phyloP scores from a whole-genome alignment of 352 stramenopile species.

The Globisporangium canariense region DNA sequence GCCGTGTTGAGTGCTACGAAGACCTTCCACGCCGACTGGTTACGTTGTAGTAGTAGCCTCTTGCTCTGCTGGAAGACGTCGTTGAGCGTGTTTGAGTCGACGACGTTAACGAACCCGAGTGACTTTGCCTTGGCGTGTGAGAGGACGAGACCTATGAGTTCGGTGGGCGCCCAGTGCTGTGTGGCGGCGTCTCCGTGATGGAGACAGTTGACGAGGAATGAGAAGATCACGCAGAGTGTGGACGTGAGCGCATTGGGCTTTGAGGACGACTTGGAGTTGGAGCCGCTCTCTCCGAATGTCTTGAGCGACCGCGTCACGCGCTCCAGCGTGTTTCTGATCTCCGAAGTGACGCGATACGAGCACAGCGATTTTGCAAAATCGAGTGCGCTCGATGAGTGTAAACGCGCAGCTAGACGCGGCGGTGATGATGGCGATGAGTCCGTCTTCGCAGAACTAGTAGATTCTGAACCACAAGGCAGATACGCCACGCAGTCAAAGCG shows the following conservation, averaged over 20 bases:
- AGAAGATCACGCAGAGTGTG: conserved; percentile 21
- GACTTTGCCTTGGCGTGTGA: conserved; percentile 28
- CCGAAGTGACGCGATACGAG: conserved; percentile 14
- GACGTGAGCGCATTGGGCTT: conserved; percentile 22
- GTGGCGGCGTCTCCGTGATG: conserved; percentile 31
- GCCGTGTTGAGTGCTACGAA: background rate
- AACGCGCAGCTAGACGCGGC: background rate
- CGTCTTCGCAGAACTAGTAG: too few relatives aligned
- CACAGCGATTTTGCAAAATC: conserved; percentile 22
- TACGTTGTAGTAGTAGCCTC: background rate
- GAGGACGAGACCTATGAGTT: conserved; percentile 24
- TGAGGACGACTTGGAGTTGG: conserved; percentile 7
- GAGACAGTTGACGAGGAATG: conserved; percentile 40
- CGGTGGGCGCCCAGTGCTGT: conserved; percentile 27
- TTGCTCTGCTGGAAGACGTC: conserved; percentile 18
- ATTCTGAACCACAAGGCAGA: background rate
- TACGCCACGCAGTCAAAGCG: conserved; percentile 16
- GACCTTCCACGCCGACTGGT: conserved; percentile 4
- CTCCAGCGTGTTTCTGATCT: conserved; percentile 25
- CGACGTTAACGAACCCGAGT: conserved; percentile 32
- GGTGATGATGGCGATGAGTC: background rate
- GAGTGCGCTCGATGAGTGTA: conserved; percentile 12
- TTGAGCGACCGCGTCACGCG: conserved; percentile 25
- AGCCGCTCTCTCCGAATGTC: conserved; percentile 26
- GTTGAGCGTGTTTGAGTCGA: conserved; percentile 35